phyloP scores from a whole-genome alignment of 2,329 filamentous ascomycete species.

The Colletotrichum filicis region DNA sequence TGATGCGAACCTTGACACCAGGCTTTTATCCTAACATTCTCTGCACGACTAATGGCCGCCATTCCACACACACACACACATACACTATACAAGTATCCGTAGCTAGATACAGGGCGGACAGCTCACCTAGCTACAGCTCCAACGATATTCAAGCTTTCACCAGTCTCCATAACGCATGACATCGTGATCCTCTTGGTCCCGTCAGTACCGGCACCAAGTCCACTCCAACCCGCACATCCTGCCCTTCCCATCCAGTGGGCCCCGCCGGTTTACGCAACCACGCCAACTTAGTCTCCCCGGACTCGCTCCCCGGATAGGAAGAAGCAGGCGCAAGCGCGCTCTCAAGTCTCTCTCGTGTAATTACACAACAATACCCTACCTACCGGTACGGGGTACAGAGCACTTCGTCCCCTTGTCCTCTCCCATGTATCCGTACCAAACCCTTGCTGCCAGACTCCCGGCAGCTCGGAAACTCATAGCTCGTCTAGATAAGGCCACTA shows the following conservation, averaged over 20 bases:
- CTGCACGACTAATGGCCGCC: not conserved
- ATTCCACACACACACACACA: not conserved
- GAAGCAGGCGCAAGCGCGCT: slow-evolving; percentile 23
- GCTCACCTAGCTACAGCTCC: not conserved
- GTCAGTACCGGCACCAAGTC: slow-evolving; percentile 15
- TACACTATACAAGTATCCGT: not conserved
- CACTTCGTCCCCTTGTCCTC: no score
- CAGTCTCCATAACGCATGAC: slow-evolving; percentile 26
- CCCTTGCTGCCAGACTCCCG: slow-evolving; percentile 15
- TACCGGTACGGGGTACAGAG: no score
- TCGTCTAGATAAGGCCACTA: slow-evolving; percentile 19
- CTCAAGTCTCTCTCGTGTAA: not conserved
- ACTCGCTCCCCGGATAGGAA: not conserved
- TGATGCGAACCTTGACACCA: not conserved
- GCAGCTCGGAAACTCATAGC: slow-evolving; percentile 9
- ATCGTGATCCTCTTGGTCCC: slow-evolving; percentile 28
- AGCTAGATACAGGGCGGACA: not conserved
- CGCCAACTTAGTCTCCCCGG: slow-evolving; percentile 3
- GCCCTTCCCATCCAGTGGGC: not conserved
- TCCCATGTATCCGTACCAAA: not conserved
- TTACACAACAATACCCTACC: not conserved
- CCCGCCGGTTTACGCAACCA: slow-evolving; percentile 25
- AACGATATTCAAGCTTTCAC: slow-evolving; percentile 23
- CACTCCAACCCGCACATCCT: slow-evolving; percentile 10
- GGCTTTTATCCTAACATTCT: not conserved